These are phyloP conservation scores for Colletotrichum incanum DNA, from an alignment of 2,329 filamentous ascomycete species.

Conservation along the genomic window DNA sequence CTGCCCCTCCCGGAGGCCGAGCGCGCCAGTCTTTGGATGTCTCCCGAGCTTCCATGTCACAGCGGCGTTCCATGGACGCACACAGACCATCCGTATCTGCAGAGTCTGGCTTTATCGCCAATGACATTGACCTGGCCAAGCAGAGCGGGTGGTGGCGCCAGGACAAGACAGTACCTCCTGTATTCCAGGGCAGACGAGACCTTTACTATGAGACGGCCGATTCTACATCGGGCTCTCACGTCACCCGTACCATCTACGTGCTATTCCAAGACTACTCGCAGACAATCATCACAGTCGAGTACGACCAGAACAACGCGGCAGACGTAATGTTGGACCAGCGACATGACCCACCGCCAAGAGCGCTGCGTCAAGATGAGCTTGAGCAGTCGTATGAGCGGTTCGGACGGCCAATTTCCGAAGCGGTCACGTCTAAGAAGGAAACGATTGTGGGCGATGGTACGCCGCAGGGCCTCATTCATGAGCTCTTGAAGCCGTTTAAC, in stretches of 20 bases:
- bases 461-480: conserved; percentile 81
- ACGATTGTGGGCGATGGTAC: conserved; percentile 88
- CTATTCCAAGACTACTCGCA: conserved; percentile 97
- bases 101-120: conserved; percentile 88
- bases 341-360: conserved; percentile 86
- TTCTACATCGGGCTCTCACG: conserved; percentile 77
- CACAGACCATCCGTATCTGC: conserved; percentile 80
- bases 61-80: conserved; percentile 80
- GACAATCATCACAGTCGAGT: conserved; percentile 86
- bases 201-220: conserved; percentile 88
- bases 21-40: conserved; percentile 77
- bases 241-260: conserved; percentile 88
- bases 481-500: conserved; percentile 81
- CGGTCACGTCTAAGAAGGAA: conserved; percentile 81
- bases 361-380: conserved; percentile 91
- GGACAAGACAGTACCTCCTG: conserved; percentile 83
- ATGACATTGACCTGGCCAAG: conserved; percentile 84
- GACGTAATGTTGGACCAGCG: conserved; percentile 86
- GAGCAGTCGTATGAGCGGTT: conserved; percentile 88
- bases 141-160: conserved; percentile 91
- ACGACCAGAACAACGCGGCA: conserved; percentile 80
- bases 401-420: conserved; percentile 82
- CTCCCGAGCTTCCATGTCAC: conserved; percentile 62
- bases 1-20: conserved; percentile 33
- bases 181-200: conserved; percentile 86